Evolutionary conservation across 2,329 filamentous ascomycete genomes (phyloP), one percentile per base, ranked within the genome.

Genomic region (Sporothrix humicola): DNA sequence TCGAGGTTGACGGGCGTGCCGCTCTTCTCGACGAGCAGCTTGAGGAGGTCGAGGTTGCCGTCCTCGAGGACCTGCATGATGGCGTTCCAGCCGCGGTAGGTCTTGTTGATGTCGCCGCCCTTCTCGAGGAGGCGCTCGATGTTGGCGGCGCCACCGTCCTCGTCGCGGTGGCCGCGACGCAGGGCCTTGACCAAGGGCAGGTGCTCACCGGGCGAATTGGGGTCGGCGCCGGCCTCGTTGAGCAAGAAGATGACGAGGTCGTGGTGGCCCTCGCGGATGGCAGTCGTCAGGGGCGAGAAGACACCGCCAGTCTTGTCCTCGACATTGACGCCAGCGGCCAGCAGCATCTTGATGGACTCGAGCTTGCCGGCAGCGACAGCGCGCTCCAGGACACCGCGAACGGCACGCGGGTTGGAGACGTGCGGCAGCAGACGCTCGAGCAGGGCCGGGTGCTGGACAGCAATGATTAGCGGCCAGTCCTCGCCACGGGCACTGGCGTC

Each of bases 231-330:
- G 54, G 76, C 75, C 73, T 77, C 75, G 68, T 77, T 71, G 2
- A 78, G 74, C 59, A 78, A 54, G 0, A 92, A 84, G 0, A 90
- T 89, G 0, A 81, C 79, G 76, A 91, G 83, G 2, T 90, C 87
- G 23, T 83, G 78, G 2, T 86, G 85, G 77, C 88, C 75, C 12
- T 79, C 72, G n/a, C 77, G 71, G 13, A 83, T 73, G 46, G 76
- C 74, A 46, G 76, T 76, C 3, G 76, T 77, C 23, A 78, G 76
- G 2, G 77, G 77, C 0, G 89, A 91, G 82, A 93, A 93, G 68
- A 92, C 91, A 71, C 91, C 91, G 23, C 90, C 90, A 78, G 91
- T 92, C 81, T 90, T 90, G 81, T 92, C 91, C 79, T 92, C 90
- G 72, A 92, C 89, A 56, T 86, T 90, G 20, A 92, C 87, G 15